Base-by-base conservation (phyloP, 331 rosid species). In the Pyracantha coccinea region DNA sequence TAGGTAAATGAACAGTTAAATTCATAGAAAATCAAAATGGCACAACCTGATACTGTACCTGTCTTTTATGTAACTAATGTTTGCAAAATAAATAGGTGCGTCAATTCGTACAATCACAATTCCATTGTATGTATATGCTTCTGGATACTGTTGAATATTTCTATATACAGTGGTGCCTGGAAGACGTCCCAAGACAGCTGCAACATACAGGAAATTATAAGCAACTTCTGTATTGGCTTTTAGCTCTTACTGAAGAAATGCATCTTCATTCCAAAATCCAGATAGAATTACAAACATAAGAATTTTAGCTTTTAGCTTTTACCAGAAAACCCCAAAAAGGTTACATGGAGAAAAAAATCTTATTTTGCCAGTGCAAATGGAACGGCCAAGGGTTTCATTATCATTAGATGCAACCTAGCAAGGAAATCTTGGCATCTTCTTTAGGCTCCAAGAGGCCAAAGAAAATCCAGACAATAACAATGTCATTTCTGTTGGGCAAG, bases 151-250 rank as follows among this genome's bases (percentile, higher is more conserved):
- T 66, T 83, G 88, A 64, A 86, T 77, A 77, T 95, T 95, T 88
- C 99, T 89, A 71, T 90, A 92, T 27, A 95, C 87, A 24, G 99
- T 95, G 78, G 99, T 95, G 41, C 99, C 99, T 2, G 99, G 99
- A 88, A 95, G 94, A 73, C 99, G 97, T 70, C 99, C 97, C 87
- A 95, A 88, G 81, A 95, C 96, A 85, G 99, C 99, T 95, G 96
- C 79, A 86, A 77, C 35, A 72, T 69, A 75, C 63, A 74, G 64
- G 52, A 85, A 79, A 77, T n/a, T 52, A 71, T 24, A 61, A 68
- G 27, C 16, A 68, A 47, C 27, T 69, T 57, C 65, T 52, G 66
- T 9, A 29, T 15, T 17, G 20, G 41, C n/a, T 21, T n/a, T n/a
- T n/a, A n/a, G n/a, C n/a, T n/a, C n/a, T n/a, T n/a, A n/a, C n/a